These are phyloP conservation scores for Przewalskia tangutica DNA, from an alignment of 257 asterid species.

Conservation along the genomic window DNA sequence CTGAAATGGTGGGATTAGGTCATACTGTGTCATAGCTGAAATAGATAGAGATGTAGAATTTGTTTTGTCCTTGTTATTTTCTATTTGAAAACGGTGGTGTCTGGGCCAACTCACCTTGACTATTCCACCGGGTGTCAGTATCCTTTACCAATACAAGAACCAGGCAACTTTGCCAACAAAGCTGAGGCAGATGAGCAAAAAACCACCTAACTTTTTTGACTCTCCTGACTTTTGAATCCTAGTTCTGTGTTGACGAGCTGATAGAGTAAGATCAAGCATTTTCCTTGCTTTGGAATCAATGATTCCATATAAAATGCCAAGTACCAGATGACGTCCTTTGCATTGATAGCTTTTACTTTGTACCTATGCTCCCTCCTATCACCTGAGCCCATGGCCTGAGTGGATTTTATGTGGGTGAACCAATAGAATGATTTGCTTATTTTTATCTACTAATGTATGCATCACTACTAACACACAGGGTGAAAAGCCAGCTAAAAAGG, in stretches of 20 bases:
- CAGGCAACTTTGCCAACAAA: not conserved
- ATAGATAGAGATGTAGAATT: not conserved
- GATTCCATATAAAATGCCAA: not conserved
- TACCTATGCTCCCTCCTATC: not conserved
- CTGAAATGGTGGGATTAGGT: not conserved
- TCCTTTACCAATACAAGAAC: not conserved
- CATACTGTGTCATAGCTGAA: not conserved
- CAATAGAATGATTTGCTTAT: not conserved
- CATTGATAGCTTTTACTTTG: not conserved
- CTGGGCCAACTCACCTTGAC: not conserved
- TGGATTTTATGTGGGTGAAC: not conserved
- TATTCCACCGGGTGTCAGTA: not conserved
- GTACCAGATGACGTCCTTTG: not conserved
- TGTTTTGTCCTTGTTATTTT: not conserved
- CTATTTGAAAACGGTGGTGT: not conserved
- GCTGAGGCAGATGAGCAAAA: not conserved
- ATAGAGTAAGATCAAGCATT: not conserved
- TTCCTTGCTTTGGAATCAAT: not conserved
- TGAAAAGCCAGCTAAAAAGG: slow-evolving; percentile 88
- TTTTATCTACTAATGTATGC: not conserved
- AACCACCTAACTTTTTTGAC: not conserved
- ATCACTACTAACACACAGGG: slow-evolving; percentile 33
- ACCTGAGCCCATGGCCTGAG: not conserved
- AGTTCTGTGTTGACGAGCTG: not conserved
- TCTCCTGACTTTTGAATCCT: not conserved